A percentile compares a stretch with the other conserved stretches of the same genome.
phyloP scores from a whole-genome alignment of 208 protist species.

The Acanthamoeba royreba region DNA sequence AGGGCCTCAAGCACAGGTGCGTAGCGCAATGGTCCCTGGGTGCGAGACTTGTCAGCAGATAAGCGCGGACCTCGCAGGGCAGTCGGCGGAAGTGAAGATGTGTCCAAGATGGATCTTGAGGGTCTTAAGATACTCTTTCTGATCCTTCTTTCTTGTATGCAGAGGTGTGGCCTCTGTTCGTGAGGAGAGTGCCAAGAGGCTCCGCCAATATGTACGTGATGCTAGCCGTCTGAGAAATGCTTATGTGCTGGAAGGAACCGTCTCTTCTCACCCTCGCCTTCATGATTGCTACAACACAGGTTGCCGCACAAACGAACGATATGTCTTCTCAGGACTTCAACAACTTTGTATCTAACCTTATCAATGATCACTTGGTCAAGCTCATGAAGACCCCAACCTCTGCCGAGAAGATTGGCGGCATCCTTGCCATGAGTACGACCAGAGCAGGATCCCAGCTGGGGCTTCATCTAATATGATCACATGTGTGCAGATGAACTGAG shows the following conservation, averaged over 20 bases:
- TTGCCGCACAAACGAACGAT: slow-evolving; percentile 57
- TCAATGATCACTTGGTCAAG: slow-evolving; percentile 71
- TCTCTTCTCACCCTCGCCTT: neutral
- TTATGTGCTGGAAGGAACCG: too few species aligned
- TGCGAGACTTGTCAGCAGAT: too few species aligned
- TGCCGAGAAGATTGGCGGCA: slow-evolving; percentile 79
- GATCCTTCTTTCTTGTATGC: too few species aligned
- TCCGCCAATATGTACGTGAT: slow-evolving; percentile 10
- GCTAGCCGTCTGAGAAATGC: too few species aligned
- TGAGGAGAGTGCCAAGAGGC: neutral
- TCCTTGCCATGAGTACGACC: slow-evolving; percentile 72
- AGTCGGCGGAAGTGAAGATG: too few species aligned
- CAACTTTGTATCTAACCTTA: slow-evolving; percentile 61
- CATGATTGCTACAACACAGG: neutral
- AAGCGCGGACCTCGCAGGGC: too few species aligned
- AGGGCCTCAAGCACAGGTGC: neutral
- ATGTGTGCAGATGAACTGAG: slow-evolving; percentile 52
- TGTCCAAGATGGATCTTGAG: too few species aligned
- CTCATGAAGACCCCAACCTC: slow-evolving; percentile 66
- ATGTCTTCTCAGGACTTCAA: slow-evolving; percentile 70
- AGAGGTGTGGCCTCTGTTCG: too few species aligned
- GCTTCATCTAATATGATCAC: neutral
- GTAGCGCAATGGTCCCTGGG: too few species aligned
- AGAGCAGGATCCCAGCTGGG: neutral
- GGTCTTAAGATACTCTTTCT: too few species aligned